Evolutionary conservation across 2,329 filamentous ascomycete genomes (phyloP).

Genomic region (Diaporthe australafricana): DNA sequence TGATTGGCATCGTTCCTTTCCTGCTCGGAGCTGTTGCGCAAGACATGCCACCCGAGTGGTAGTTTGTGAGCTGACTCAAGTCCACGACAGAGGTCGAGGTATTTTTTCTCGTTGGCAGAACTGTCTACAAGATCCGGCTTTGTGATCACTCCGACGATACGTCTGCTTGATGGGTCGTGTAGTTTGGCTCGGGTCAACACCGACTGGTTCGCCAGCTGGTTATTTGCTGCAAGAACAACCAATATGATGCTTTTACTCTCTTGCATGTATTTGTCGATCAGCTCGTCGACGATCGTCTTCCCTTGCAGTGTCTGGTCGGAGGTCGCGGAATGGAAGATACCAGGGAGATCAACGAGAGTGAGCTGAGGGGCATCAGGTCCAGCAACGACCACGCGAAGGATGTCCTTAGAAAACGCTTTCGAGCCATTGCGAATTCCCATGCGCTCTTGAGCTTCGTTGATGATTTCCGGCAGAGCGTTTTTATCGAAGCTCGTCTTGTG

Average conservation of each 20-base stretch:
- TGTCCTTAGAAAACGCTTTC: conserved; percentile 55
- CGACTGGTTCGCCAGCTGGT: conserved; percentile 62
- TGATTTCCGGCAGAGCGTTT: conserved; percentile 58
- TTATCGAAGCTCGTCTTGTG: conserved; percentile 38
- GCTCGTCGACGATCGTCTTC: conserved; percentile 47
- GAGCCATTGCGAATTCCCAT: conserved; percentile 57
- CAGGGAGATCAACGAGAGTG: conserved; percentile 67
- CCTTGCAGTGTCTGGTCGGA: conserved; percentile 47
- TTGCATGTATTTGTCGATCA: conserved; percentile 66
- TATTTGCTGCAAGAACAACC: conserved; percentile 62
- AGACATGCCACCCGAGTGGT: conserved; percentile 63
- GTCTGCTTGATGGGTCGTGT: conserved; percentile 55
- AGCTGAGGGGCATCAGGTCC: conserved; percentile 58
- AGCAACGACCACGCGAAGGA: conserved; percentile 59
- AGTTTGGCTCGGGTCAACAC: conserved; percentile 58
- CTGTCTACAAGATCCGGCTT: conserved; percentile 62
- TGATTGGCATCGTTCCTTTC: conserved; percentile 40
- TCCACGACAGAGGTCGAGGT: conserved; percentile 49
- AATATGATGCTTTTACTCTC: conserved; percentile 69
- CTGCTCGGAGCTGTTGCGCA: conserved; percentile 59
- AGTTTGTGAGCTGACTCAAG: conserved; percentile 46
- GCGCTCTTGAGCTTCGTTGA: conserved; percentile 60
- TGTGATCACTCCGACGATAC: conserved; percentile 69
- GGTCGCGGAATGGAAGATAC: conserved; percentile 51
- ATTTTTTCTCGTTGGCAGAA: conserved; percentile 53